Base-by-base conservation (phyloP, 2,329 filamentous ascomycete genomes). In the Penicillium griseofulvum region DNA sequence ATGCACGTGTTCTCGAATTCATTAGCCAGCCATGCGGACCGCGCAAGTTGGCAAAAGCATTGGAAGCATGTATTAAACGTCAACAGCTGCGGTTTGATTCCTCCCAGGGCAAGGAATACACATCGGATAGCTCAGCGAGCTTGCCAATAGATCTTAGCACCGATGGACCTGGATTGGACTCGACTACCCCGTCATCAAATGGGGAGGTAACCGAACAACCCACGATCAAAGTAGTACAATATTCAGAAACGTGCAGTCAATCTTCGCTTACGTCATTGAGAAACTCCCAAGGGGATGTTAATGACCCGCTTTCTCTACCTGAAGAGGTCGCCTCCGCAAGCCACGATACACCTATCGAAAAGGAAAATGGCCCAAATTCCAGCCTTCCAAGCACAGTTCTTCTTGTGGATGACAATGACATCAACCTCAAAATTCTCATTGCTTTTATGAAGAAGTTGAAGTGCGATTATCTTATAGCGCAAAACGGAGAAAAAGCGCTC, bases 401-500 rank as follows among this genome's bases (percentile, higher is more conserved):
- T 4, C 59, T 74, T 14, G 72, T 74, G 9, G 72, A 74, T 49
- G 72, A 74, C 57, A 74, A 74, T 53, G 61, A 61, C 10, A 53
- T 74, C 43, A 74, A 74, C 45, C 60, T 73, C 10, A 61, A 65
- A 34, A 60, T 73, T 5, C 61, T 72, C 5, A 59, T 65, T 29
- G 67, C 68, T 4, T 69, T 63, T 42, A 65, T 68, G 59, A 61
- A 62, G 38, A 71, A 70, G 41, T 59, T 65, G 33, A 61, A 63
- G 9, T 66, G 67, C 24, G 56, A 62, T 8, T 69, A 70, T 28
- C 52, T 64, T 14, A 67, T 68, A 2, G 74, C 73, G 9, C 57
- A 57, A n/a, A 66, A 76, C 50, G 74, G 74, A 8, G 51, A 62
- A 10, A 56, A 71, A 43, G 74, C 74, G 26, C 56, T 71, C 9